phyloP scores from a whole-genome alignment of 106 monocot species.

The Apostasia ramifera region DNA sequence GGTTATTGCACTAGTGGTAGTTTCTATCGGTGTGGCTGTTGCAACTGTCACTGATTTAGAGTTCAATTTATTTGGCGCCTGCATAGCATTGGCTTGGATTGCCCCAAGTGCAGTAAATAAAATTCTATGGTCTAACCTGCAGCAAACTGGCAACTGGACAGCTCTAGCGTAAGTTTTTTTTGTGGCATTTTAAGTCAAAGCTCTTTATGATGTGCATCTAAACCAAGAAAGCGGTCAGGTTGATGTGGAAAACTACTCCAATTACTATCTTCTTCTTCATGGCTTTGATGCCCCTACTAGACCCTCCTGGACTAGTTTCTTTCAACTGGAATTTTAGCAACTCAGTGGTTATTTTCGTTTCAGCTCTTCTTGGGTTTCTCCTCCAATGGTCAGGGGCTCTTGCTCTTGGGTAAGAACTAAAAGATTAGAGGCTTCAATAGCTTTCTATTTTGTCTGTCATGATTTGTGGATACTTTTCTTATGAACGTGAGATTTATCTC shows the following conservation, averaged over 20 bases:
- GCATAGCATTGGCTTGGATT: constrained; percentile 88
- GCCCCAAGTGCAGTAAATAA: constrained; percentile 89
- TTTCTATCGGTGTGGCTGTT: constrained; percentile 82
- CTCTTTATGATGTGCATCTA: constrained; percentile 10
- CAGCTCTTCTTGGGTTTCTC: constrained; percentile 87
- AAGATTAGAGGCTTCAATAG: neutral
- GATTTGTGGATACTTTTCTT: neutral
- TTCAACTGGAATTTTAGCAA: constrained; percentile 74
- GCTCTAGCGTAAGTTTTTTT: constrained; percentile 77
- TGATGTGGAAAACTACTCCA: constrained; percentile 98
- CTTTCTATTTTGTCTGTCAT: neutral
- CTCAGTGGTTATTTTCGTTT: constrained; percentile 44
- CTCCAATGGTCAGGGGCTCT: constrained; percentile 97
- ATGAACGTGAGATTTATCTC: too few species aligned
- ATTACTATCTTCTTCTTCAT: constrained; percentile 83
- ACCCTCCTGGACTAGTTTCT: constrained; percentile 68
- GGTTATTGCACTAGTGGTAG: constrained; percentile 61
- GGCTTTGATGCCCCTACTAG: constrained; percentile 90
- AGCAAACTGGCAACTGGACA: constrained; percentile 91
- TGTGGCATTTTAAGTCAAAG: neutral
- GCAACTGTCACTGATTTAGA: constrained; percentile 89
- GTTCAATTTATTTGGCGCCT: constrained; percentile 93
- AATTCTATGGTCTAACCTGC: constrained; percentile 89
- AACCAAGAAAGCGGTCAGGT: constrained; percentile 32
- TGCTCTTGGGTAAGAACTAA: constrained; percentile 67